Conservation (phyloP, 2,329 filamentous ascomycete genomes). For the Colletotrichum falcatum region DNA sequence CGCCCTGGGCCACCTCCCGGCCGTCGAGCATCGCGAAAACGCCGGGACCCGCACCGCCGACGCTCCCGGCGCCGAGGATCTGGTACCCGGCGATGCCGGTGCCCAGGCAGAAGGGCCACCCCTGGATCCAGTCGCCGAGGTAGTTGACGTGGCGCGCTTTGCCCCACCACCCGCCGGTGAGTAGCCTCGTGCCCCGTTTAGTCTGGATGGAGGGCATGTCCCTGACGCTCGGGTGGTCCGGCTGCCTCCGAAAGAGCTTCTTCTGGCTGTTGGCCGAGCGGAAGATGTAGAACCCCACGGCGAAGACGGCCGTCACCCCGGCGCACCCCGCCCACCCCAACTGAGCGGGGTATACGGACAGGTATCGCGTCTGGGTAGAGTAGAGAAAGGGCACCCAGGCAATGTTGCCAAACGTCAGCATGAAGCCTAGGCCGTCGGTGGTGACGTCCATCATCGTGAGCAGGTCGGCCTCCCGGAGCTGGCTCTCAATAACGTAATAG, state of each 20-base stretch:
- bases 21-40: slow-evolving; percentile 62
- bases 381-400: slow-evolving; percentile 81
- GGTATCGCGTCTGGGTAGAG: slow-evolving; percentile 75
- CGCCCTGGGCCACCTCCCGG: slow-evolving; percentile 70
- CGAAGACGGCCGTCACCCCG: slow-evolving; percentile 68
- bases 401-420: slow-evolving; percentile 79
- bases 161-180: slow-evolving; percentile 81
- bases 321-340: slow-evolving; percentile 68
- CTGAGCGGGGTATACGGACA: slow-evolving; percentile 75
- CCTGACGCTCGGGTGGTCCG: slow-evolving; percentile 71
- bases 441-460: slow-evolving; percentile 82
- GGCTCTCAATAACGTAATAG: slow-evolving; percentile 75
- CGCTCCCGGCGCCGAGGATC: slow-evolving; percentile 56
- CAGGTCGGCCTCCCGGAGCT: slow-evolving; percentile 78
- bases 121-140: slow-evolving; percentile 80
- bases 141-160: slow-evolving; percentile 80
- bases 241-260: slow-evolving; percentile 78
- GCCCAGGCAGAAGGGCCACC: slow-evolving; percentile 77
- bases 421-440: slow-evolving; percentile 79
- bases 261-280: slow-evolving; percentile 80
- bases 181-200: slow-evolving; percentile 71
- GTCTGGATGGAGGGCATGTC: slow-evolving; percentile 78
- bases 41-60: slow-evolving; percentile 42
- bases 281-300: slow-evolving; percentile 77
- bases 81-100: slow-evolving; percentile 75